Evolutionary conservation across 352 stramenopile genomes (phyloP), one percentile per base, ranked within the genome.

Genomic region (Pythium periplocum): DNA sequence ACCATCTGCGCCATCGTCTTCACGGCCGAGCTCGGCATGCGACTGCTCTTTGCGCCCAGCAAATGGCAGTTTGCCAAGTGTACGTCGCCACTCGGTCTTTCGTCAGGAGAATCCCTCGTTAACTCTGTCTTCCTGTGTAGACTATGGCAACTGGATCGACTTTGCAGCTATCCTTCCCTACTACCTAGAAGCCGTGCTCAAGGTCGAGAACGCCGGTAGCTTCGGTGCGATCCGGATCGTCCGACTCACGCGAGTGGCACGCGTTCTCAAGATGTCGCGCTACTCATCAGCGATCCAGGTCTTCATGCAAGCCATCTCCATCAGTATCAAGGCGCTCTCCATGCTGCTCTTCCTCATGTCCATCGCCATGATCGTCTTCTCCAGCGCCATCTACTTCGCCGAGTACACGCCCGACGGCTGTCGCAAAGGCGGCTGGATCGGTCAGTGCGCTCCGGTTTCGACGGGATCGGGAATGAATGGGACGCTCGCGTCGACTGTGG

Each of bases 331-430:
- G 51, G 73, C 85, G 2, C 59, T 95, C n/a, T 85, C 73, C 11
- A 95, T 93, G 83, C 73, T 95, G 10, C 69, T 95, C 36, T 93
- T 93, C 42, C 78, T 93, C 55, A 93, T 95, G 77, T 62, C 66
- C 4, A 89, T 95, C 45, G 85, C 71, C 30, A 88, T 89, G 67
- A 79, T 92, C 30, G 79, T 95, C 33, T 93, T 95, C 61, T 90
- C 80, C 0, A 91, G 80, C 34, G 73, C 75, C 31, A 85, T 95
- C 44, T 95, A 90, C 60, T 95, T 93, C 55, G 74, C 79, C 1
- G 85, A 93, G 62, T 82, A 66, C 56, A 92, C 82, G 2, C 32
- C 48, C 9, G 76, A 90, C 42, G 78, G 78, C 35, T 90, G 79
- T 37, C 77, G 81, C 51, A 49, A 57, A 3, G 74, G 66, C 6